Evolutionary conservation across 108 stramenopile genomes (phyloP), one percentile per base, ranked within the genome.

Genomic region (Conticribra weissflogii): DNA sequence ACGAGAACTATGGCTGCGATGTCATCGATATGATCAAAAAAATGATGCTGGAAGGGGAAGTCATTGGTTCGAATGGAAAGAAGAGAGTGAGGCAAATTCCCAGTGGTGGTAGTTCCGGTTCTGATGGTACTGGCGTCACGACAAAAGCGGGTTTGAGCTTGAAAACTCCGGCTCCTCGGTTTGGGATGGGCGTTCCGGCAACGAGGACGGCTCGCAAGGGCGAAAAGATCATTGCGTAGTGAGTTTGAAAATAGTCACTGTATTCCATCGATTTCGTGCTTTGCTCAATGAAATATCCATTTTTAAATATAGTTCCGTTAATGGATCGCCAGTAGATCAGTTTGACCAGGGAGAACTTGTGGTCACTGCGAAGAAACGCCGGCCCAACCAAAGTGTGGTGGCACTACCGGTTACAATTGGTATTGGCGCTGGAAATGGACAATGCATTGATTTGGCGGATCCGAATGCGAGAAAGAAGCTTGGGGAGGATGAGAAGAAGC

Each of bases 391-490:
- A 21, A 54, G 50, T 50, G 51, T 58, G 17, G 58, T 64, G 28
- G 81, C 76, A 1, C 46, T 72, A 31, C 71, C 71, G 27, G 56
- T 72, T 21, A 56, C 70, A 1, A 65, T 91, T 68, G 90, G 85
- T 32, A 87, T 91, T 47, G 85, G 81, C 52, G 78, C 81, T 19
- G 89, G 89, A 3, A 88, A 91, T 61, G 90, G 90, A 3, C 72
- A 79, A 41, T 69, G 70, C 27, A 86, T 91, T 63, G 79, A 71
- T 31, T 54, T 91, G 15, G 74, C 74, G 16, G 87, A 91, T 79
- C 86, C 87, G 14, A 68, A 56, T 47, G 83, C 73, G 23, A 63
- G 88, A 3, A 34, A 71, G 45, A 56, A 81, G 36, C 58, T 91
- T 41, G 86, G 83, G 58, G 54, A 72, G 14, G 70, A 78, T 33